These are phyloP conservation scores for Globisporangium polare DNA, from an alignment of 352 stramenopile species.

Conservation along the genomic window DNA sequence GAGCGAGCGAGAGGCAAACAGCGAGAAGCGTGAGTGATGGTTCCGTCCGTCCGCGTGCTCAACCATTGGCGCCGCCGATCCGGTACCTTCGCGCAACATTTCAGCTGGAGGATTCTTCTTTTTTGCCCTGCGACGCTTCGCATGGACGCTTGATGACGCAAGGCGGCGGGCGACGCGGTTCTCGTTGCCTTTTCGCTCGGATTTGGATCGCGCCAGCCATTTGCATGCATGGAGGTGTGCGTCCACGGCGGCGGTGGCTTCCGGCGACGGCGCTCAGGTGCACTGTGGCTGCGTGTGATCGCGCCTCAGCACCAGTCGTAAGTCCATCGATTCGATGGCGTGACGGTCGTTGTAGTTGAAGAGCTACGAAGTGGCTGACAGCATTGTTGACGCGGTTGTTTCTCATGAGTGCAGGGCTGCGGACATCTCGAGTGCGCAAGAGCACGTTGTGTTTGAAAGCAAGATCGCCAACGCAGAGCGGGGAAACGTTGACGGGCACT, in stretches of 20 bases:
- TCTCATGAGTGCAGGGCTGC: background rate
- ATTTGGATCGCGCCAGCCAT: background rate
- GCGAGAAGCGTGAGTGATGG: slow-evolving; percentile 12
- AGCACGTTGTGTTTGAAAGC: background rate
- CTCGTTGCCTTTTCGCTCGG: no score
- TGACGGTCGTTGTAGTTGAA: background rate
- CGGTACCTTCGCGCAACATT: slow-evolving; percentile 8
- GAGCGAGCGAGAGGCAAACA: background rate
- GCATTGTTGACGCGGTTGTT: background rate
- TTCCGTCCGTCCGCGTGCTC: background rate
- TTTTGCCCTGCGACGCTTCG: slow-evolving; percentile 9
- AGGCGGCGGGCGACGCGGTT: background rate
- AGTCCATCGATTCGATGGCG: background rate
- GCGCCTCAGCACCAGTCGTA: background rate
- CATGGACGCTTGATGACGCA: background rate
- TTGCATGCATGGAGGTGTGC: slow-evolving; percentile 9
- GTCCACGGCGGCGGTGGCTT: background rate
- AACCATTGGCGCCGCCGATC: slow-evolving; percentile 10
- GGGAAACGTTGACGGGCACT: background rate
- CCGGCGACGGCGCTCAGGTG: background rate
- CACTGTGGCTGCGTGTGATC: slow-evolving; percentile 8
- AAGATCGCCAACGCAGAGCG: background rate
- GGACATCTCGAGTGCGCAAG: background rate
- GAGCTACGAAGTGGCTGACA: background rate
- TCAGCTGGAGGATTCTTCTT: background rate